phyloP scores from a whole-genome alignment of 139 green algal genomes.

The Pleodorina starrii region DNA sequence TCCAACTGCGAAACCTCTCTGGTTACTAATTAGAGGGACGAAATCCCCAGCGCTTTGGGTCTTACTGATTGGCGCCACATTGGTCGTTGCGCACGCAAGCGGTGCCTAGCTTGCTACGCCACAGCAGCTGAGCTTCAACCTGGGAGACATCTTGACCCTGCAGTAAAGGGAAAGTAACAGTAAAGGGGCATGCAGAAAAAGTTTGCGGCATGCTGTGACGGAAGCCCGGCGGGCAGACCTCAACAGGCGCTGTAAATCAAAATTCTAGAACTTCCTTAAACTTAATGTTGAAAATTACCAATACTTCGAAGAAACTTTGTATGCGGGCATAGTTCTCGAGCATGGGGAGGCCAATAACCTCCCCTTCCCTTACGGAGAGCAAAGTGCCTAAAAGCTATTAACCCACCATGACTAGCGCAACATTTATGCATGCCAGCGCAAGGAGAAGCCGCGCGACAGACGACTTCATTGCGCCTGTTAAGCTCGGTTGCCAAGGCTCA shows the following conservation, averaged over 20 bases:
- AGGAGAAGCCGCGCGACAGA: background rate
- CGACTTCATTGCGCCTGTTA: background rate
- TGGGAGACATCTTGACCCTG: background rate
- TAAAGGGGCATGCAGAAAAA: background rate
- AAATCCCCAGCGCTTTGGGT: background rate
- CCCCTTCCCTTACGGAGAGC: background rate
- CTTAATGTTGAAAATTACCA: no score
- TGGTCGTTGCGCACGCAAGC: background rate
- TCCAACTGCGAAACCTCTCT: no score
- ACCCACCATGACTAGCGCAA: background rate
- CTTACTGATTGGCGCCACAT: constrained; percentile 9
- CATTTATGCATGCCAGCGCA: background rate
- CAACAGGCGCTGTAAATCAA: background rate
- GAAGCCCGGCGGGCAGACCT: constrained; percentile 16
- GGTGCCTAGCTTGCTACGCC: background rate
- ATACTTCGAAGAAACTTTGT: background rate
- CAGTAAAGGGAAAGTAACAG: background rate
- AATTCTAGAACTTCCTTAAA: no score
- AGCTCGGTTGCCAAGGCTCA: background rate
- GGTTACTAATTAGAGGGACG: no score
- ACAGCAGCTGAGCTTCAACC: background rate
- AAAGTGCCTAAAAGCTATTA: background rate
- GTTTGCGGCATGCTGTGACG: background rate
- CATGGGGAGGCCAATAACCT: background rate
- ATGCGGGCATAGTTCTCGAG: background rate